phyloP scores from a whole-genome alignment of 2,329 filamentous ascomycete species.

The Apiospora pterosperma region DNA sequence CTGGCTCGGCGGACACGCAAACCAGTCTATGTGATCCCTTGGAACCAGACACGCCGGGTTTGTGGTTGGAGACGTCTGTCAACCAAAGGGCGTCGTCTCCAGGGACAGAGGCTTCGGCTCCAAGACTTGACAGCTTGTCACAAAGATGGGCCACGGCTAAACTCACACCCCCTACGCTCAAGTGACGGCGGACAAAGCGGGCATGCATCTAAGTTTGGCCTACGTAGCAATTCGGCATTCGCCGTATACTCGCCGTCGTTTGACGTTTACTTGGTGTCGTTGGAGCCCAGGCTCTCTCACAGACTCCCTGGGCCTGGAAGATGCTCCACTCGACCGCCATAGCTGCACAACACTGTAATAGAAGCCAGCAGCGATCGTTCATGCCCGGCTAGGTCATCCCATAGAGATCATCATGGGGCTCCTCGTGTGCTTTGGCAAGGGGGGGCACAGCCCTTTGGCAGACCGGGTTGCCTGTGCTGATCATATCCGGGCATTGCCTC shows the following conservation, averaged over 20 bases:
- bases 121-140: neutral
- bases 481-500: neutral
- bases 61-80: neutral
- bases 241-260: neutral
- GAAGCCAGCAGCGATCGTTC: conserved; percentile 5
- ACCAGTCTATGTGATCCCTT: neutral
- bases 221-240: neutral
- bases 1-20: neutral
- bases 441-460: neutral
- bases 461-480: neutral
- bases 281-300: neutral
- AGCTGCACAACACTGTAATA: neutral
- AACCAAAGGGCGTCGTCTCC: neutral
- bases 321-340: neutral
- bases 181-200: neutral
- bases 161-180: neutral
- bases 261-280: neutral
- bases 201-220: neutral
- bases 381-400: neutral
- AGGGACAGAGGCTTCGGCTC: neutral
- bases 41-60: neutral
- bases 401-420: neutral
- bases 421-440: neutral
- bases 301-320: neutral
- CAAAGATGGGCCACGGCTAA: neutral